A percentile compares a stretch with the other conserved stretches of the same genome.
These are phyloP conservation scores for Aspergillus carlsbadensis DNA, from an alignment of 495 filamentous ascomycete species.

Conservation along the genomic window DNA sequence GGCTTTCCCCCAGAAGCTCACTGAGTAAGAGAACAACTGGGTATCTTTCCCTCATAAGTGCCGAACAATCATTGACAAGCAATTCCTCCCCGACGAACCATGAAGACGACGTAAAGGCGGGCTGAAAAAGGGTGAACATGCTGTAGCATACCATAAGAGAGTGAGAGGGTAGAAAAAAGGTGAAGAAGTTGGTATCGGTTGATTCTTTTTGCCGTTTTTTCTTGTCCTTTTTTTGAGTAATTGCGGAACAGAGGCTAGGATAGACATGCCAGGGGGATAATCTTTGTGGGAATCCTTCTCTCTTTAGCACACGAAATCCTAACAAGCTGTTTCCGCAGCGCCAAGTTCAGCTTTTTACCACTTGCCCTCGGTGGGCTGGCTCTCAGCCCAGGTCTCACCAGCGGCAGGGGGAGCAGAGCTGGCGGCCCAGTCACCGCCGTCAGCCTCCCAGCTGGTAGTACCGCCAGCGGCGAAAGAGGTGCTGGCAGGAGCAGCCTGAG, in stretches of 20 bases:
- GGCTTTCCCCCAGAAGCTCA: slow-evolving; percentile 81
- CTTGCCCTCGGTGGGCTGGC: slow-evolving; percentile 51
- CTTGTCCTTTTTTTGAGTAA: slow-evolving; percentile 36
- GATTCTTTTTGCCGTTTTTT: slow-evolving; percentile 43
- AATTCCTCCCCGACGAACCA: slow-evolving; percentile 44
- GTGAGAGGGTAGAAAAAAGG: slow-evolving; percentile 21
- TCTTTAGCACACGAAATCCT: slow-evolving; percentile 19
- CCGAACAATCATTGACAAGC: slow-evolving; percentile 57
- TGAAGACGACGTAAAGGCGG: slow-evolving; percentile 22
- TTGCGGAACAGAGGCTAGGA: slow-evolving; percentile 43
- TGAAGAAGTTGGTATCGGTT: slow-evolving; percentile 29
- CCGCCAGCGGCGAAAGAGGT: slow-evolving; percentile 61
- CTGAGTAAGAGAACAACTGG: slow-evolving; percentile 45
- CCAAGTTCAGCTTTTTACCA: slow-evolving; percentile 58
- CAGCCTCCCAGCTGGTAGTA: slow-evolving; percentile 76
- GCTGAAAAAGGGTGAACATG: slow-evolving; percentile 16
- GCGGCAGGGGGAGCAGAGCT: slow-evolving; percentile 52
- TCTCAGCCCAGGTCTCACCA: slow-evolving; percentile 69
- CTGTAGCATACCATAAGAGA: slow-evolving; percentile 26
- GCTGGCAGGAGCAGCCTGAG: slow-evolving; percentile 59
- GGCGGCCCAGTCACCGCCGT: slow-evolving; percentile 72
- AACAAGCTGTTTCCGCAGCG: slow-evolving; percentile 33
- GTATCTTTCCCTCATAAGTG: slow-evolving; percentile 99
- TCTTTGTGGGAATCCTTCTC: slow-evolving; percentile 17
- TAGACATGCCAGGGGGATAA: slow-evolving; percentile 45